Conservation (phyloP, 2,329 filamentous ascomycete genomes). For the Bipolaris zeicola region DNA sequence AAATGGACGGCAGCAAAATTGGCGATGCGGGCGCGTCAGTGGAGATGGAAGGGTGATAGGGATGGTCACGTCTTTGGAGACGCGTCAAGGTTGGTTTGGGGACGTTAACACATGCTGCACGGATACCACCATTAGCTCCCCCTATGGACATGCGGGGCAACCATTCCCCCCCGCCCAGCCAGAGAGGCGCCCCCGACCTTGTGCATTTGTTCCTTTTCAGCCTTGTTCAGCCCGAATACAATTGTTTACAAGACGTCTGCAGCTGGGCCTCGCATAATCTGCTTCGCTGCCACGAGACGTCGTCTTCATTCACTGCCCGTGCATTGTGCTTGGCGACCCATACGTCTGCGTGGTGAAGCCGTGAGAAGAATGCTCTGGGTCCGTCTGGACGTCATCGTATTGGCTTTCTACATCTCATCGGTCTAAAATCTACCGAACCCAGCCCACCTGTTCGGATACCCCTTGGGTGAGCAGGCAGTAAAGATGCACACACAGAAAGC, state of each 20-base stretch:
- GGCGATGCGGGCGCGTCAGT: conserved; percentile 33
- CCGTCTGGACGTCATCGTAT: conserved; percentile 22
- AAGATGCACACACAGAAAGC: conserved; percentile 10
- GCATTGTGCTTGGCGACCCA: conserved; percentile 17
- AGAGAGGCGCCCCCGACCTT: conserved; percentile 4
- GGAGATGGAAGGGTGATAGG: conserved; percentile 24
- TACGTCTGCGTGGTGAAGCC: conserved; percentile 14
- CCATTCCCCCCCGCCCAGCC: conserved; percentile 27
- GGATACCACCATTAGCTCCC: conserved; percentile 29
- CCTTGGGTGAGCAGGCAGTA: conserved; percentile 1
- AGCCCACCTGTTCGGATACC: background rate
- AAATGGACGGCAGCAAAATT: conserved; percentile 30
- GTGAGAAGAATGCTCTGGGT: conserved; percentile 5
- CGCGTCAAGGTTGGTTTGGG: conserved; percentile 29
- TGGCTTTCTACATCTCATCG: conserved; percentile 3
- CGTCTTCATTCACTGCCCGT: conserved; percentile 17
- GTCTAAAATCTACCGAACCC: background rate
- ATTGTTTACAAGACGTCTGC: background rate
- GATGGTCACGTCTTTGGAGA: conserved; percentile 30
- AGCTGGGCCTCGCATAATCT: conserved; percentile 4
- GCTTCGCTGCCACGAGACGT: background rate
- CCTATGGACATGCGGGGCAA: conserved; percentile 32
- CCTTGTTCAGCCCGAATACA: conserved; percentile 3
- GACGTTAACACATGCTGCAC: conserved; percentile 21
- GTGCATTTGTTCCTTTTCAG: conserved; percentile 3